A percentile compares a stretch with the other conserved stretches of the same genome.
Conservation (phyloP, 2,329 filamentous ascomycete genomes). For the Clarireedia hainanense region DNA sequence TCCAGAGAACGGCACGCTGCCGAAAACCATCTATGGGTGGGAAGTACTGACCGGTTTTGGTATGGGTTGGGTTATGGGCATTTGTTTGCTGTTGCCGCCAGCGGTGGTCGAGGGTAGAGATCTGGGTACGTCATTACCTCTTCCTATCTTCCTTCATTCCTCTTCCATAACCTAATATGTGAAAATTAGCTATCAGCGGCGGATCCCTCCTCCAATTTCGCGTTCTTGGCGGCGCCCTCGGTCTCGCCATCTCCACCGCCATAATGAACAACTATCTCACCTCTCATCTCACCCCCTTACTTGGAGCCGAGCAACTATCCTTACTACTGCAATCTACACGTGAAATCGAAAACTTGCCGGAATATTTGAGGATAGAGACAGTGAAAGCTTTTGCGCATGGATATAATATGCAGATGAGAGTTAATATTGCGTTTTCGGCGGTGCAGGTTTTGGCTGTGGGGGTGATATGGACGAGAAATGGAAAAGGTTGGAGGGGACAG, state of each 20-base stretch:
- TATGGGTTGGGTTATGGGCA: background rate
- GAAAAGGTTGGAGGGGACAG: background rate
- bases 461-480: background rate
- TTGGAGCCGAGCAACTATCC: background rate
- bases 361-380: background rate
- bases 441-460: background rate
- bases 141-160: background rate
- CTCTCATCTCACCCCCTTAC: background rate
- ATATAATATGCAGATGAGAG: background rate
- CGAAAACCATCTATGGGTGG: background rate
- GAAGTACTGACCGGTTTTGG: slow-evolving; percentile 34
- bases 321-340: background rate
- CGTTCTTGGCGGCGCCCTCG: background rate
- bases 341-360: background rate
- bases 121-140: background rate
- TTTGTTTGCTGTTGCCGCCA: background rate
- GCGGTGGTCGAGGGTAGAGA: background rate
- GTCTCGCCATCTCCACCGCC: background rate
- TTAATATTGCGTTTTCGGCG: background rate
- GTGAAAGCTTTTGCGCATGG: background rate
- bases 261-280: background rate
- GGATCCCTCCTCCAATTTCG: background rate
- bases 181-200: background rate
- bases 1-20: background rate
- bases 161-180: background rate